Evolutionary conservation across 257 asterid species (phyloP), one percentile per base, ranked within the genome.

Genomic region (Anisodus tanguticus): DNA sequence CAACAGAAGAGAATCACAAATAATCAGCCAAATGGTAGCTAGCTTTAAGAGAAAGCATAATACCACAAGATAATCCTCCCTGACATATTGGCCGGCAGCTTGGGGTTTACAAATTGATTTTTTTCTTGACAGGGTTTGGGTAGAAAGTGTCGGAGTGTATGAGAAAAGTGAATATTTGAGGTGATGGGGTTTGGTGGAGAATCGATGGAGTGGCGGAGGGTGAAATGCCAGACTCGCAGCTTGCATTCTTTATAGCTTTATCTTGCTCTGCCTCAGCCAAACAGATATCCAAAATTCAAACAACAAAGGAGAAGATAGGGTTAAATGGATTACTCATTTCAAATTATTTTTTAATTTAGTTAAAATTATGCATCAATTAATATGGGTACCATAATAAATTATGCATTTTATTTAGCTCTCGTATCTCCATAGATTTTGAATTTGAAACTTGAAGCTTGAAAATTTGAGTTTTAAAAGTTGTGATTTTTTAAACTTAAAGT

Each of bases 31-130:
- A 31, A 39, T n/a, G 39, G 35, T 35, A 54, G 6, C 17, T 2
- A 26, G 9, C 35, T 31, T 31, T 31, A 31, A 13, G 39, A 6
- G 31, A 54, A 41, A 4, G 8, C 35, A 31, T 4, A 4, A 63
- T 95, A 95, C 98, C 96, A 96, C 98, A 82, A 96, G 98, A 87
- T 94, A 96, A 89, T 96, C 98, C 35, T 96, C 98, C 71, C 94
- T 90, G 92, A 96, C 66, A 85, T 91, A 92, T 59, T 92, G 94
- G 3, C 98, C 98, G 0, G 90, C 92, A 39, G 64, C 66, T 53
- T 92, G 91, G 68, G 98, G 90, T 79, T 85, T 86, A 91, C 95
- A 94, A 0, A 89, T 71, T 64, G 91, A 89, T 22, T 22, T 22
- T 87, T 90, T 94, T 85, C 92, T 92, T 53, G 94, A 80, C 43